A percentile compares a stretch with the other conserved stretches of the same genome.
Evolutionary conservation across 179 eudicot species (phyloP).

Genomic region (Pouteria campechiana): DNA sequence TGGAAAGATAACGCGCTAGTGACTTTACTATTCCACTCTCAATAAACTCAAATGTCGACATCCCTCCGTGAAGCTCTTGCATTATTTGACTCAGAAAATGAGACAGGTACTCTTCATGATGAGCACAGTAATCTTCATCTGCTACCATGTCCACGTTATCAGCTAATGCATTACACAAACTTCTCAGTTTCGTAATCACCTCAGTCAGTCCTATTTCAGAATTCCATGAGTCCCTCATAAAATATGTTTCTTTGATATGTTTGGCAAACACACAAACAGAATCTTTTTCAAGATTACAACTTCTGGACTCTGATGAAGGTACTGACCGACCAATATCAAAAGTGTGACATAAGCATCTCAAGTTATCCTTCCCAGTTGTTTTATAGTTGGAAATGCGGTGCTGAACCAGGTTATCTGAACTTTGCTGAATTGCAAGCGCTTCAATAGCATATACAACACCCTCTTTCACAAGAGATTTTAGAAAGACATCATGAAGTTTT

Average conservation of each 20-base stretch:
- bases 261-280: conserved; percentile 51
- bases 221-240: conserved; percentile 28
- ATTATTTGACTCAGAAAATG: conserved; percentile 41
- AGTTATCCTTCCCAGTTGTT: conserved; percentile 17
- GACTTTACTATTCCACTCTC: conserved; percentile 84
- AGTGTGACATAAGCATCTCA: conserved; percentile 61
- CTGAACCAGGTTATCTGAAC: no score
- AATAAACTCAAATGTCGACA: conserved; percentile 87
- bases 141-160: conserved; percentile 22
- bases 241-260: conserved; percentile 41
- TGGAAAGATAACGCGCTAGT: conserved; percentile 48
- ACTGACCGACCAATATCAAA: conserved; percentile 23
- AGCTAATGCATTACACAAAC: conserved; percentile 38
- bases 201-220: conserved; percentile 45
- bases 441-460: conserved; percentile 76
- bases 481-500: conserved; percentile 46
- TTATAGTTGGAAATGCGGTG: no score
- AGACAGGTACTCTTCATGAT: conserved; percentile 39
- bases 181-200: conserved; percentile 58
- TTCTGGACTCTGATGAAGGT: conserved; percentile 24
- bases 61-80: conserved; percentile 49
- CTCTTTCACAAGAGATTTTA: conserved; percentile 69
- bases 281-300: conserved; percentile 64
- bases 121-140: conserved; percentile 10
- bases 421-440: conserved; percentile 42